Percentiles rank a stretch among this genome's conserved stretches.
phyloP scores from a whole-genome alignment of 2,329 filamentous ascomycete genomes.

The Gremmenia infestans region DNA sequence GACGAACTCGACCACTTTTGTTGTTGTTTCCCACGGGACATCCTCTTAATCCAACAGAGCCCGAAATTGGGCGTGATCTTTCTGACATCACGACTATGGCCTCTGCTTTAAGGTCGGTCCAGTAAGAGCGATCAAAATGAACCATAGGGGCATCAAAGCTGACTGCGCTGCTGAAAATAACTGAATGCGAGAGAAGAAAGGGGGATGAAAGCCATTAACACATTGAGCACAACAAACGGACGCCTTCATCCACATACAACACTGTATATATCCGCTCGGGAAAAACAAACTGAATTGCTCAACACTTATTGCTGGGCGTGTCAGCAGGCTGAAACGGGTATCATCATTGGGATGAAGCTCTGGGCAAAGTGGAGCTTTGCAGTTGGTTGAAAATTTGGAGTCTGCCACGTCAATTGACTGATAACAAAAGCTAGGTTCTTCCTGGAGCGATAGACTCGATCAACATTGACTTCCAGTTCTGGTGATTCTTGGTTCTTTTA shows the following conservation, averaged over 20 bases:
- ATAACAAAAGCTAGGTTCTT: not conserved
- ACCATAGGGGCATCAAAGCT: slow-evolving; percentile 4
- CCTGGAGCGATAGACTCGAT: not conserved
- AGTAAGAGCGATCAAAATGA: not conserved
- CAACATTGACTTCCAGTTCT: too few species aligned
- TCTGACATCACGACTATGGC: slow-evolving; percentile 18
- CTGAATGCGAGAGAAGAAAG: not conserved
- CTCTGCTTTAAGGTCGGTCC: not conserved
- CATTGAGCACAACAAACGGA: not conserved
- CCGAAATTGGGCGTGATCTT: slow-evolving; percentile 19
- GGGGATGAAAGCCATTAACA: not conserved
- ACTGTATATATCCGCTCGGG: not conserved
- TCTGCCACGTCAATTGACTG: not conserved
- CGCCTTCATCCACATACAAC: not conserved
- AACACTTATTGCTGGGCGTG: not conserved
- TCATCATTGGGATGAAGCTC: not conserved
- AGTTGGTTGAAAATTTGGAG: not conserved
- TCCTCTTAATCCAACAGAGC: slow-evolving; percentile 9
- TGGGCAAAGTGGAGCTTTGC: not conserved
- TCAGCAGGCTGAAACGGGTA: slow-evolving; percentile 2
- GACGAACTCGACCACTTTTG: slow-evolving; percentile 21
- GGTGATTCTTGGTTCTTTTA: too few species aligned
- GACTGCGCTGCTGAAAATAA: not conserved
- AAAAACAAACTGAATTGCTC: not conserved
- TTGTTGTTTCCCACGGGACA: slow-evolving; percentile 13